Base-by-base conservation (phyloP, 768 basidiomycete species). In the Tubosaeta sp. region DNA sequence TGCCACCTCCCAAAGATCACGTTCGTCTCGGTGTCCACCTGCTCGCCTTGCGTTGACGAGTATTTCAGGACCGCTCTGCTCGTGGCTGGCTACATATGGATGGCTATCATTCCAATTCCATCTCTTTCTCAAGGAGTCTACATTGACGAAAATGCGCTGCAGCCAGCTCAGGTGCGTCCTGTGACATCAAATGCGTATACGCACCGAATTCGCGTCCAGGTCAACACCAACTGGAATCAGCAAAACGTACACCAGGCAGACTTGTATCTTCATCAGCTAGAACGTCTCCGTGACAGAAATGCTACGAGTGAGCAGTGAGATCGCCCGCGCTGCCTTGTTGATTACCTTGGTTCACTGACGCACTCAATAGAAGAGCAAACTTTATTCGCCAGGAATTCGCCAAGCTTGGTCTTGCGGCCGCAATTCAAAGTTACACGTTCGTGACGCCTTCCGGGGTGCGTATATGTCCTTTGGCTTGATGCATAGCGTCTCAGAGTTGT, bases 111-210 rank as follows among this genome's bases (percentile, higher is more conserved):
- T 46, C 94, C 94, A 4, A 75, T 77, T 12, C 73, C 82, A 6
- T 71, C 71, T 1, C 74, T 94, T 5, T 84, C 82, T 16, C 77
- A 82, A 55, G 67, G 72, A 9, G 89, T 84, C 9, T 95, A 92
- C 64, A 87, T 95, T 44, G 93, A 95, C 66, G 96, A 99, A 72
- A 96, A 98, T 66, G 95, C 96, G 1, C 70, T 99, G 18, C 91
- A 94, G 61, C 94, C 96, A 10, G 86, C 81, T 6, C 93, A 95
- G 74, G 94, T 94, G 59, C 44, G 62, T 35, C 5, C 16, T 60
- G 47, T 54, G 10, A 35, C 30, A 8, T 51, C 39, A 19, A 39
- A 22, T 22, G 1, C 11, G 25, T 10, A 8, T 25, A 3, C 24
- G 3, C 18, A 32, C 46, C 55, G n/a, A 67, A 16, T 43, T 31